phyloP scores from a whole-genome alignment of 768 basidiomycete species.

The Leccinellum rugosiceps region DNA sequence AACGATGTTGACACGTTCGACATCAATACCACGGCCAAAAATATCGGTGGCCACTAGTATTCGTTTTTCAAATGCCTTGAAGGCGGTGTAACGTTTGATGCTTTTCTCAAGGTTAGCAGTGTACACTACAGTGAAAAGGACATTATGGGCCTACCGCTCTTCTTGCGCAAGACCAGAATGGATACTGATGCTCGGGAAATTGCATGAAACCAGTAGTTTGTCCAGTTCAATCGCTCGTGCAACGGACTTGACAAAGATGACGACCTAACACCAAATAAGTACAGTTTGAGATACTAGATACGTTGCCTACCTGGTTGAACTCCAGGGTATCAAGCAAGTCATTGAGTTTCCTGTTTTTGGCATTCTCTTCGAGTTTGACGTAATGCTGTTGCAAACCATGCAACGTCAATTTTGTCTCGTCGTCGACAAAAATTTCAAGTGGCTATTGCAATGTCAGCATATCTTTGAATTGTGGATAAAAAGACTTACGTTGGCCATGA shows the following conservation, averaged over 20 bases:
- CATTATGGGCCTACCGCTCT: constrained; percentile 71
- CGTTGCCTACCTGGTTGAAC: constrained; percentile 83
- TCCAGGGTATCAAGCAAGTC: constrained; percentile 93
- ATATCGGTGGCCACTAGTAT: constrained; percentile 99
- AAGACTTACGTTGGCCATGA: constrained; percentile 91
- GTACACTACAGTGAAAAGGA: not conserved
- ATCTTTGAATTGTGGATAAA: not conserved
- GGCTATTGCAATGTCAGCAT: constrained; percentile 52
- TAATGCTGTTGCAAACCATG: constrained; percentile 99
- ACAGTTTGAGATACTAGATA: not conserved
- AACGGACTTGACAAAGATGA: constrained; percentile 99
- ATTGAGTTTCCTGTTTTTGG: constrained; percentile 96
- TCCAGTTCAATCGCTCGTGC: constrained; percentile 95
- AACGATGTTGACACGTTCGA: constrained; percentile 99
- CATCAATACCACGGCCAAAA: constrained; percentile 98
- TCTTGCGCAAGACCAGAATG: constrained; percentile 94
- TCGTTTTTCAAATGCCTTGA: constrained; percentile 99
- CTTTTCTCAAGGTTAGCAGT: constrained; percentile 39
- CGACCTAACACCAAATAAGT: constrained; percentile 59
- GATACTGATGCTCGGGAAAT: constrained; percentile 97
- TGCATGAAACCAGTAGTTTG: constrained; percentile 93
- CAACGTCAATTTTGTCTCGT: constrained; percentile 96
- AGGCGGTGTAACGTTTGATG: constrained; percentile 93
- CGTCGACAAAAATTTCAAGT: constrained; percentile 98
- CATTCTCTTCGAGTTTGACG: constrained; percentile 91